These are phyloP conservation scores for Neoboletus magnificus DNA, from an alignment of 768 basidiomycete species.

Conservation along the genomic window DNA sequence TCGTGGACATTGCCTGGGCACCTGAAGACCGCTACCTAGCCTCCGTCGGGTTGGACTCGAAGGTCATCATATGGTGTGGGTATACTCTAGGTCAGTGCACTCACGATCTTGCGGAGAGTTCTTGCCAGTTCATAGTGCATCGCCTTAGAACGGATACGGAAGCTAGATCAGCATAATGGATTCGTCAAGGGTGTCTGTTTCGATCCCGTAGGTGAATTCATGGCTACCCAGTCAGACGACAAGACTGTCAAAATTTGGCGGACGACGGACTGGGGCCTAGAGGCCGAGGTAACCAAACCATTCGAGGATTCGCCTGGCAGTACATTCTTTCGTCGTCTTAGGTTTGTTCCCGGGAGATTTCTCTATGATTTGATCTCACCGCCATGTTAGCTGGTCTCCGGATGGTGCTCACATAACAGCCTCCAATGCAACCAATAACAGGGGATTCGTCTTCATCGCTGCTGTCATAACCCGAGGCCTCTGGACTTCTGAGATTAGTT, in stretches of 20 bases:
- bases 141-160: constrained; percentile 68
- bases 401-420: constrained; percentile 99
- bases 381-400: constrained; percentile 81
- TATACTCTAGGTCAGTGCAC: constrained; percentile 71
- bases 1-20: constrained; percentile 94
- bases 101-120: background rate
- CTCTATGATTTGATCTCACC: background rate
- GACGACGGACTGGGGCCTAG: constrained; percentile 86
- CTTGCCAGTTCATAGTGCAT: background rate
- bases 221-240: constrained; percentile 98
- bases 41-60: constrained; percentile 89
- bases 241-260: constrained; percentile 96
- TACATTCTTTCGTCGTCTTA: constrained; percentile 89
- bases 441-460: constrained; percentile 95
- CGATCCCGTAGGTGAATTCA: constrained; percentile 96
- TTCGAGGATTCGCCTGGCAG: constrained; percentile 93
- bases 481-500: constrained; percentile 89
- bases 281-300: constrained; percentile 82
- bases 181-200: constrained; percentile 99
- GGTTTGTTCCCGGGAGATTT: constrained; percentile 41
- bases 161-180: constrained; percentile 86
- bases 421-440: constrained; percentile 94
- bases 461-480: constrained; percentile 87
- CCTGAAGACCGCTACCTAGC: constrained; percentile 90
- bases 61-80: constrained; percentile 92